Percentiles rank a stretch among this genome's conserved stretches.
Conservation (phyloP, 2,329 filamentous ascomycete species). For the Aquanectria penicillioides region DNA sequence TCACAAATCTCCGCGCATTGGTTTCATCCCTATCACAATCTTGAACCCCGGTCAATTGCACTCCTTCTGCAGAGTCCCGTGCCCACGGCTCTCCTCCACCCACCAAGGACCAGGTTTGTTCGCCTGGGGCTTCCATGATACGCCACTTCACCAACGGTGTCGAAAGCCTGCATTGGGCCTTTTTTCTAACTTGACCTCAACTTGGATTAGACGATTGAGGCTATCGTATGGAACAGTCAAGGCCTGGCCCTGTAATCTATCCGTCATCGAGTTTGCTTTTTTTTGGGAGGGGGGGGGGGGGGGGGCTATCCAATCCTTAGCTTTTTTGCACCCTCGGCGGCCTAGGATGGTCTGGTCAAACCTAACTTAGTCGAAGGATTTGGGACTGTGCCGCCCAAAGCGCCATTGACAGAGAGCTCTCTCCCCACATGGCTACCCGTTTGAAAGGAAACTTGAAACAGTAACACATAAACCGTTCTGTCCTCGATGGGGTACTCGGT, state of each 20-base stretch:
- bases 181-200: not conserved
- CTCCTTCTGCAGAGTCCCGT: no score
- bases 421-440: no score
- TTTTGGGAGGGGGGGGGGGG: no score
- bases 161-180: not conserved
- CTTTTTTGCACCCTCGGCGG: not conserved
- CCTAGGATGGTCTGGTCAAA: no score
- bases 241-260: constrained; percentile 11
- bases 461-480: no score
- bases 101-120: no score
- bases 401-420: no score
- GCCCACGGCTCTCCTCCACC: no score
- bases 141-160: constrained; percentile 7
- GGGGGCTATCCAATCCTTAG: not conserved
- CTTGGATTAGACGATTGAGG: constrained; percentile 1
- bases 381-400: not conserved
- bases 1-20: constrained; percentile 1
- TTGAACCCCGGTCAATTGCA: not conserved
- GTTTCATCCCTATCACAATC: constrained; percentile 3
- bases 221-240: constrained; percentile 6
- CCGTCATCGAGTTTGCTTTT: not conserved
- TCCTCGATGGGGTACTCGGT: no score
- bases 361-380: not conserved
- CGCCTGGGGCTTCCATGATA: not conserved
- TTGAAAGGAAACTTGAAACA: no score